Base-by-base conservation (phyloP, 176 grass and related monocot species). In the Themeda triandra region DNA sequence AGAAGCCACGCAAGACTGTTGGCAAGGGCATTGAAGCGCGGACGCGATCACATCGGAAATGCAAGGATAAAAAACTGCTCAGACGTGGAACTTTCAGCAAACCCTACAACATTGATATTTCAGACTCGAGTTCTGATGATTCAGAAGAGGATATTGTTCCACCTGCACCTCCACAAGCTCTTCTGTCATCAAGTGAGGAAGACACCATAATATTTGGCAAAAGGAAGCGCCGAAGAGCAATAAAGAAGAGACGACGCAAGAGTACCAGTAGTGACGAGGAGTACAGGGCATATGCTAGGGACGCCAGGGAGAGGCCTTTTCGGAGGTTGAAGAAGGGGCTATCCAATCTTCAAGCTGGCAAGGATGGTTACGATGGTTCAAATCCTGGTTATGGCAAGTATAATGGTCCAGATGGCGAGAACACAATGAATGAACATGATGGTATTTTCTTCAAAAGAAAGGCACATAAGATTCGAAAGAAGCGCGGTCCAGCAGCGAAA, bases 361-460 rank as follows among this genome's bases (percentile, higher is more conserved):
- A 30, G 13, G 56, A 74, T 9, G 60, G 60, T 32, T 10, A 14
- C 58, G 65, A 41, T 41, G 83, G 72, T 4, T 73, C 58, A 19
- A 84, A 73, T 78, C 75, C 68, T 67, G 33, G 45, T 1, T 17
- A 14, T 48, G 62, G 0, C 5, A 66, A 58, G 32, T 58, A 28
- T 29, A 33, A 23, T 71, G 83, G 59, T 10, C 23, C 37, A 69
- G 63, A 65, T 28, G 42, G 41, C 15, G 35, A 32, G 69, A 33
- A 40, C 10, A 24, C 10, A 8, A 24, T 19, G 18, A 45, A 74
- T 33, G 59, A 25, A 59, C 84, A 73, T 59, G 75, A 30, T 41
- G 83, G 13, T 12, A n/a, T 90, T n/a, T 44, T 14, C 32, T 83
- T 86, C 84, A 83, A 90, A 63, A 86, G 63, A 82, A 77, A 41